Percentiles rank a stretch among this genome's conserved stretches.
These are phyloP conservation scores for Tolypocladium ophioglossoides DNA, from an alignment of 2,329 filamentous ascomycete species.

Conservation along the genomic window DNA sequence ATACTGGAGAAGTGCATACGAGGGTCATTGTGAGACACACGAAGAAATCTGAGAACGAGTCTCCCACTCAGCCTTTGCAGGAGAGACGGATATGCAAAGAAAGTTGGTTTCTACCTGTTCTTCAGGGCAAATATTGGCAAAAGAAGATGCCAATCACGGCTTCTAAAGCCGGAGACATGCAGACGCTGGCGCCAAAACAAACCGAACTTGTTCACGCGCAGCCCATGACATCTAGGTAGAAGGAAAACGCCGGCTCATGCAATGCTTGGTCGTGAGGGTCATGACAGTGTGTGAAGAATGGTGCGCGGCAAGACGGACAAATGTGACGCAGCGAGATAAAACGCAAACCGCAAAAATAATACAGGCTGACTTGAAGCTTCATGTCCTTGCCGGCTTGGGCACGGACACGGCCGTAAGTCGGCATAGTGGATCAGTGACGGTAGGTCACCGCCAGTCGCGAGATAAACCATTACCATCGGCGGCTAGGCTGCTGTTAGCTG, in stretches of 20 bases:
- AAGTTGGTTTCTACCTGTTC: background rate
- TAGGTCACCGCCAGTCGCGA: background rate
- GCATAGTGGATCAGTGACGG: background rate
- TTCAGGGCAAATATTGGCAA: background rate
- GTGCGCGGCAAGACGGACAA: background rate
- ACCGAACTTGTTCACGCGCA: conserved; percentile 14
- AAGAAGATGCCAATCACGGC: background rate
- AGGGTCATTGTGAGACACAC: background rate
- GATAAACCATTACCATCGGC: conserved; percentile 19
- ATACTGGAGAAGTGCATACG: background rate
- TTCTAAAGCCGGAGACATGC: background rate
- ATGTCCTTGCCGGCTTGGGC: background rate
- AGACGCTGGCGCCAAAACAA: background rate
- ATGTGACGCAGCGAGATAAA: background rate
- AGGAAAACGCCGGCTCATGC: conserved; percentile 16
- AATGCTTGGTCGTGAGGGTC: conserved; percentile 16
- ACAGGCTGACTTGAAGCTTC: background rate
- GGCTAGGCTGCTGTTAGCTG: conserved; percentile 11
- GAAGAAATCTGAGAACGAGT: background rate
- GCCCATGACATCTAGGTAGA: conserved; percentile 17
- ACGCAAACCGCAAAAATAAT: too few relatives aligned
- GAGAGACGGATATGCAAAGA: background rate
- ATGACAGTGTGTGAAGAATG: conserved; percentile 4
- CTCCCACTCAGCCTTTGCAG: background rate
- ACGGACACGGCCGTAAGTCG: background rate